phyloP scores from a whole-genome alignment of 106 monocot genomes.

The Dendrobium nobile region DNA sequence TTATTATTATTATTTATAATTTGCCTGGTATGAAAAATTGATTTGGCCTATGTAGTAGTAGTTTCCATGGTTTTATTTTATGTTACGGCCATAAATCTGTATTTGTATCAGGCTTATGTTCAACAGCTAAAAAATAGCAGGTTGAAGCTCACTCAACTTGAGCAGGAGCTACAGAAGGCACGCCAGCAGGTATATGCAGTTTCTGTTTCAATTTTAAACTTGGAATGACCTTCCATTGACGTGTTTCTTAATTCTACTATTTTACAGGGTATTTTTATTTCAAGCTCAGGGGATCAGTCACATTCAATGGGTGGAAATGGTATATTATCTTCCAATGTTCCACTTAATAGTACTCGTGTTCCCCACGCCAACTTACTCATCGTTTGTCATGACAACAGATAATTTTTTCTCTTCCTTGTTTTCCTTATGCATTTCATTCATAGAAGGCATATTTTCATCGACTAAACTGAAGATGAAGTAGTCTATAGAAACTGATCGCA shows the following conservation, averaged over 20 bases:
- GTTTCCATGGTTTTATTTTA: neutral
- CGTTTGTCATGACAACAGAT: neutral
- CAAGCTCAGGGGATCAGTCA: conserved; percentile 60
- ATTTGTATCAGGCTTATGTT: conserved; percentile 56
- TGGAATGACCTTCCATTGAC: neutral
- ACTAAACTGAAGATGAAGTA: neutral
- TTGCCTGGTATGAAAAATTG: neutral
- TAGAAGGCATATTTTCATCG: neutral
- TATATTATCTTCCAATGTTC: conserved; percentile 10
- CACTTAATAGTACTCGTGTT: neutral
- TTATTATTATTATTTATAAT: neutral
- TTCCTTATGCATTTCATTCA: neutral
- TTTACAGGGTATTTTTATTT: conserved; percentile 69
- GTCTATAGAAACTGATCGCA: too few species aligned
- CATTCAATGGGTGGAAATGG: conserved; percentile 63
- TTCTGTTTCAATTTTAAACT: neutral
- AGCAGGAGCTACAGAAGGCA: conserved; percentile 72
- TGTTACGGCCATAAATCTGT: neutral
- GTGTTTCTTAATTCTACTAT: neutral
- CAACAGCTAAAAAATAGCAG: conserved; percentile 77
- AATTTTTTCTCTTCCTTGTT: neutral
- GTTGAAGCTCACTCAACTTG: conserved; percentile 66
- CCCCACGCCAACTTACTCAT: neutral
- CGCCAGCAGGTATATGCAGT: conserved; percentile 49
- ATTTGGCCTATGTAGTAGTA: neutral